Base-by-base conservation (phyloP, 2,329 filamentous ascomycete genomes). In the Fusarium devonianum region DNA sequence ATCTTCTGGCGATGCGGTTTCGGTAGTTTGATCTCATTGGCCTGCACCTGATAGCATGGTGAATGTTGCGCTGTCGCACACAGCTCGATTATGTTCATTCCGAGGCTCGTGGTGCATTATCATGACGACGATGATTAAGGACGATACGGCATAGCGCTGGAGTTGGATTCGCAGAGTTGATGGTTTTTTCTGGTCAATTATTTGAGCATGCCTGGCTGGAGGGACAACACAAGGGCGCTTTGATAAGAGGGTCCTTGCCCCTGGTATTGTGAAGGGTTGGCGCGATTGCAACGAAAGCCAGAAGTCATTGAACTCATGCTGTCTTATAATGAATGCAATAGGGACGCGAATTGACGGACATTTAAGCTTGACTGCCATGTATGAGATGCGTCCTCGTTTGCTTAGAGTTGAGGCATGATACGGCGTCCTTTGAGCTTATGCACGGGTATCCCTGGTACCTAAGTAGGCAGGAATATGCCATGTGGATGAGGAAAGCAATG, bases 381-480 rank as follows among this genome's bases (percentile, higher is more conserved):
- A 13, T 5, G 21, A 18, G 21, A 35, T 19, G 19, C 13, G 25
- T 25, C 12, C 23, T 36, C 37, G 17, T 22, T 45, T 45, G 33
- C 23, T 4, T 12, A 21, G 35, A 21, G 16, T 30, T 35, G 26
- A 11, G 8, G 14, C 18, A 30, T 26, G 30, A 26, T 18, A 30
- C 28, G 26, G 32, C 46, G n/a, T 41, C 39, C 18, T 44, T 11
- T 19, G 6, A 19, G 19, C 29, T 10, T 19, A 36, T 29, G 34
- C 39, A 45, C 49, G 53, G 43, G 23, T 23, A 38, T 23, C 38
- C 52, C 36, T 41, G 49, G 30, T 9, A n/a, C n/a, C n/a, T n/a
- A n/a, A n/a, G n/a, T n/a, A 19, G 35, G 26, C 40, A 43, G 30
- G 40, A 34, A 43, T 10, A 43, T 34, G 40, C 16, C 30, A 35